Evolutionary conservation across 345 rosid species (phyloP).

Genomic region (Linum lewisii): DNA sequence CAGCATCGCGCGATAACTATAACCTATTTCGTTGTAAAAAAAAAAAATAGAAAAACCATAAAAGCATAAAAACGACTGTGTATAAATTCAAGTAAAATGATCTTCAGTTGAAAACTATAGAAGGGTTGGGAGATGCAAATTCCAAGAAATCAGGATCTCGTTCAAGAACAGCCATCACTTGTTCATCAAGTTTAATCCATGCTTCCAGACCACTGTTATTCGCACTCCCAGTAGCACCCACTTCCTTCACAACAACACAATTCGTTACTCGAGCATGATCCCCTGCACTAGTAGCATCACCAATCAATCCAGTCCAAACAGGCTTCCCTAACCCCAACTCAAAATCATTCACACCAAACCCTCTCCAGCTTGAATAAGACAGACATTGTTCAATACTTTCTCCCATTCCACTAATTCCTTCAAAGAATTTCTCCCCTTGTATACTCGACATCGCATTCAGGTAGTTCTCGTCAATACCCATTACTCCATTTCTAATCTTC

Average conservation of each 20-base stretch:
- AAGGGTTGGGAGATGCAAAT: background rate
- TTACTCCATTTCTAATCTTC: background rate
- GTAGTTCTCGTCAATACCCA: background rate
- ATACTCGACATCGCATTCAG: background rate
- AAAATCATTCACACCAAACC: background rate
- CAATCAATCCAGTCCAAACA: background rate
- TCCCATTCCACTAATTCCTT: background rate
- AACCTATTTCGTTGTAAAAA: no score
- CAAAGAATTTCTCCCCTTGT: background rate
- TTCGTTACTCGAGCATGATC: background rate
- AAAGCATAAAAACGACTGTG: no score
- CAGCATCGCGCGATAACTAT: no score
- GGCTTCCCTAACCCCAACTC: background rate
- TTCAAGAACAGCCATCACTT: background rate
- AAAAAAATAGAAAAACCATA: no score
- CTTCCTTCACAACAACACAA: background rate
- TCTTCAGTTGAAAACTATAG: background rate
- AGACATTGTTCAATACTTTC: no score
- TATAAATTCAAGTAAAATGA: no score
- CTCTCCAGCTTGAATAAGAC: background rate
- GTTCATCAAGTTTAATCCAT: background rate
- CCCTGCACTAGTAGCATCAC: background rate
- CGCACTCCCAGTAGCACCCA: background rate
- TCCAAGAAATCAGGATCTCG: background rate
- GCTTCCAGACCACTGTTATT: background rate